Conservation (phyloP, 2,329 filamentous ascomycete genomes). For the Exophiala viscosa region DNA sequence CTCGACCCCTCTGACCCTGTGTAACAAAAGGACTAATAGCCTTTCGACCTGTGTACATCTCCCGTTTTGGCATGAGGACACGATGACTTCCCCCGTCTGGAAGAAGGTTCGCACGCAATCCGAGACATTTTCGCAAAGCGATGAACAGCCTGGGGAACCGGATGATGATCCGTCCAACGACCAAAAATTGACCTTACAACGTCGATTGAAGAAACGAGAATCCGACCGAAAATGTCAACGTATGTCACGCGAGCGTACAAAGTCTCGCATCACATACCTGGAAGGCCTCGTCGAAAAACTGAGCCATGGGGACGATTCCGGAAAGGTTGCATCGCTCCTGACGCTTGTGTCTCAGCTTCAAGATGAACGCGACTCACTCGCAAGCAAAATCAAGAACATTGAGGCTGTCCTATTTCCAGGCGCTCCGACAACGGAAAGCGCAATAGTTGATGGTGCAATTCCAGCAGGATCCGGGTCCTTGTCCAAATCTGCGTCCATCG, state of each 20-base stretch:
- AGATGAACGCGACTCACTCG: conserved; percentile 18
- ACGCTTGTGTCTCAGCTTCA: conserved; percentile 10
- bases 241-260: conserved; percentile 7
- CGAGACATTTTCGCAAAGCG: not conserved
- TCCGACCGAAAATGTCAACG: conserved; percentile 12
- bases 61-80: not conserved
- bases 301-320: conserved; percentile 4
- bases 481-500: not conserved
- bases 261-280: conserved; percentile 8
- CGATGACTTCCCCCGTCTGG: not conserved
- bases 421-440: not conserved
- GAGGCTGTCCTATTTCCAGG: conserved; percentile 6
- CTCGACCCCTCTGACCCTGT: not conserved
- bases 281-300: conserved; percentile 8
- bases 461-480: not conserved
- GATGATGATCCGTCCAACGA: not conserved
- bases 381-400: conserved; percentile 17
- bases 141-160: not conserved
- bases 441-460: not conserved
- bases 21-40: not conserved
- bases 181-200: not conserved
- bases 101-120: not conserved
- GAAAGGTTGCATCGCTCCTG: conserved; percentile 13
- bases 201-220: conserved; percentile 9
- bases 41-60: not conserved